Evolutionary conservation across 495 filamentous ascomycete species (phyloP).

Genomic region (Aspergillus nidulans): DNA sequence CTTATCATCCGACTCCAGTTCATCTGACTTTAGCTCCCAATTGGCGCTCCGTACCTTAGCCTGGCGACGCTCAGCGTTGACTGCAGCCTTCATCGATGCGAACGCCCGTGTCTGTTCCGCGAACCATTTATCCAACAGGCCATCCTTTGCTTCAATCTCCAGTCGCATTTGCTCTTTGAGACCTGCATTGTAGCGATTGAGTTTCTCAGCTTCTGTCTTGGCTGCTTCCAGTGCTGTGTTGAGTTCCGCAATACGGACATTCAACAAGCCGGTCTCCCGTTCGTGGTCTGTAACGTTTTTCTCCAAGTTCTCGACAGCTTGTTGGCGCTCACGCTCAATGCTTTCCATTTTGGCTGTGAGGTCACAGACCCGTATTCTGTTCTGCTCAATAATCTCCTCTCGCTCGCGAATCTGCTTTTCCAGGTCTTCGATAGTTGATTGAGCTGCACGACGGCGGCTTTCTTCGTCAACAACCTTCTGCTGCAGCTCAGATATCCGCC

Average conservation of each 20-base stretch:
- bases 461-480: constrained; percentile 34
- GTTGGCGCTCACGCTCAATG: constrained; percentile 30
- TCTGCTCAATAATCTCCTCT: constrained; percentile 31
- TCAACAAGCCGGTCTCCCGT: constrained; percentile 38
- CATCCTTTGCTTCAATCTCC: constrained; percentile 35
- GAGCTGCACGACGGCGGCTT: constrained; percentile 30
- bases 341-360: constrained; percentile 28
- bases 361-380: constrained; percentile 34
- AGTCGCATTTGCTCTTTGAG: constrained; percentile 34
- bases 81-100: constrained; percentile 37
- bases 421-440: constrained; percentile 30
- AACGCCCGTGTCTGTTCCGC: constrained; percentile 36
- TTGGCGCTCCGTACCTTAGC: constrained; percentile 39
- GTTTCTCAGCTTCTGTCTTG: constrained; percentile 28
- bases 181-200: constrained; percentile 28
- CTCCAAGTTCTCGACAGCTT: constrained; percentile 24
- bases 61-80: constrained; percentile 32
- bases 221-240: constrained; percentile 33
- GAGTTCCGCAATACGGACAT: constrained; percentile 36
- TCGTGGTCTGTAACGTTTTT: constrained; percentile 33
- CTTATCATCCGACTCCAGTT: constrained; percentile 49
- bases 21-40: constrained; percentile 41
- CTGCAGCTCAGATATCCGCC: constrained; percentile 39
- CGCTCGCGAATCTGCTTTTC: constrained; percentile 38
- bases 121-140: constrained; percentile 36